Evolutionary conservation across 2,329 filamentous ascomycete genomes (phyloP), one percentile per base, ranked within the genome.

Genomic region (Ophiostoma ulmi): DNA sequence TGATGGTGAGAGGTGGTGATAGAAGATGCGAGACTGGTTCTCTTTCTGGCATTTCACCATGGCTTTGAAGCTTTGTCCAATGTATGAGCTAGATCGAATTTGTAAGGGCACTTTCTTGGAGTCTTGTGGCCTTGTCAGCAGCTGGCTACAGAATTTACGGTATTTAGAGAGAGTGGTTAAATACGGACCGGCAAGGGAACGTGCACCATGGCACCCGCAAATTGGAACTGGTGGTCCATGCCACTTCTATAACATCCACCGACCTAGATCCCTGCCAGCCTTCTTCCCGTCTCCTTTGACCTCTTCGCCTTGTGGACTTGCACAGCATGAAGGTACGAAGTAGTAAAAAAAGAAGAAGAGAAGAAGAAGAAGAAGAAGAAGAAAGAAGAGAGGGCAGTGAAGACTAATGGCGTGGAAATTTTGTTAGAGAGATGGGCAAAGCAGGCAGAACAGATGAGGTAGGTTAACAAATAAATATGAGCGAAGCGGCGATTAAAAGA

Each of bases 161-260:
- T 48, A 58, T 26, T 3, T 22, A 22, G 5, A 36, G 26, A 35
- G 26, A 63, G 35, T 26, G 58, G 58, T 26, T 7, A 35, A 20
- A 17, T 22, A 26, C 52, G 36, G 44, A 7, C 38, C 64, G 64
- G 64, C 36, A 67, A 67, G 65, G 64, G 65, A 67, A 67, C 65
- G 38, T 67, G 65, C 65, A 44, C 36, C 17, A 67, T 58, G 52
- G 10, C 36, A 26, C 36, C 64, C 31, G 36, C 22, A 20, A 41
- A 39, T 31, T 68, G 66, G 66, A 68, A 68, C 66, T 68, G 66
- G 66, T 68, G 66, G 66, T 48, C 66, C 66, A 68, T 68, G 66
- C 44, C 66, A 68, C 66, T 39, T 65, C 38, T 26, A 22, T 22
- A 26, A 58, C 52, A 58, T 58, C 52, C 11, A 58, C 52, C 52